Conservation (phyloP, 176 grass and related monocot species). For the Juncus inflexus region DNA sequence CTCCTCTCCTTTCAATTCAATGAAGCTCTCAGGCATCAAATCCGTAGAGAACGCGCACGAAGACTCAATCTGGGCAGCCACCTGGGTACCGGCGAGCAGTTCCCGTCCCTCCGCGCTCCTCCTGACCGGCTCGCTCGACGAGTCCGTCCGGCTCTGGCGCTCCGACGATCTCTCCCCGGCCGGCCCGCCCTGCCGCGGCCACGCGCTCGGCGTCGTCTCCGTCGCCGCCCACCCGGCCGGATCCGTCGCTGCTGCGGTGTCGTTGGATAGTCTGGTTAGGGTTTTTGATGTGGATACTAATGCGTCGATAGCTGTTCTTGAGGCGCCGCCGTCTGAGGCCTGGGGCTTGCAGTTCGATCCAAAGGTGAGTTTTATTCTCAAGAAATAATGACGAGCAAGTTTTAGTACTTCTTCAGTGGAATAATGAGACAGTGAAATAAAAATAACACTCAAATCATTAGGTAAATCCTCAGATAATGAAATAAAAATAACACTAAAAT, state of each 20-base stretch:
- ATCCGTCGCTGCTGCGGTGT: constrained; percentile 57
- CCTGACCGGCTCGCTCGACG: constrained; percentile 75
- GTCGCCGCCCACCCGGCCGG: constrained; percentile 63
- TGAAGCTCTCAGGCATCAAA: constrained; percentile 89
- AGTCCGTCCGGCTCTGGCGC: constrained; percentile 65
- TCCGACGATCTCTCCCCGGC: constrained; percentile 62
- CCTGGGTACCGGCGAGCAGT: constrained; percentile 58
- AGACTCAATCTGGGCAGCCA: constrained; percentile 88
- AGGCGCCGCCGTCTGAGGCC: constrained; percentile 73
- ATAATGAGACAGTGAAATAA: too few species aligned
- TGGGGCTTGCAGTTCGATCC: constrained; percentile 95
- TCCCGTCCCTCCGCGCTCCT: constrained; percentile 48
- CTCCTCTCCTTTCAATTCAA: constrained; percentile 24
- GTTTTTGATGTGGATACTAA: constrained; percentile 77
- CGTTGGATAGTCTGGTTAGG: constrained; percentile 66
- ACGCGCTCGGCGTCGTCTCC: constrained; percentile 69
- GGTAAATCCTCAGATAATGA: too few species aligned
- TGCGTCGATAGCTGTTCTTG: constrained; percentile 59
- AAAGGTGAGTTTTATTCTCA: constrained; percentile 37
- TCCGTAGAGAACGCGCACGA: constrained; percentile 69
- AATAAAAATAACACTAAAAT: too few species aligned
- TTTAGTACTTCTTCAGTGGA: too few species aligned
- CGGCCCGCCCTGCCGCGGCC: constrained; percentile 27
- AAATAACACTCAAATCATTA: too few species aligned
- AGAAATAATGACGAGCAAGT: too few species aligned